Conservation (phyloP, 441 rosid genomes). For the Jatropha multifida region DNA sequence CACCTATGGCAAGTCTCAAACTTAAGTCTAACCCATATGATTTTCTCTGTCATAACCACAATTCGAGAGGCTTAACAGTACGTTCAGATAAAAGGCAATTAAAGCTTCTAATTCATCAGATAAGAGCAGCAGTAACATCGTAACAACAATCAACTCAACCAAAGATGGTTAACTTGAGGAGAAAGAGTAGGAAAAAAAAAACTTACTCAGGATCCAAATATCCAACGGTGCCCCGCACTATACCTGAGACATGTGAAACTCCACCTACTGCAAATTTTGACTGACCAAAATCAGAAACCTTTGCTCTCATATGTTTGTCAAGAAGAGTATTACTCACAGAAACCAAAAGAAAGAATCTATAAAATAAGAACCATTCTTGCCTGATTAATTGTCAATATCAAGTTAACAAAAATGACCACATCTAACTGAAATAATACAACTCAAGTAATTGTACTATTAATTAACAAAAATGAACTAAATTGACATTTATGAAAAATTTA, state of each 20-base stretch:
- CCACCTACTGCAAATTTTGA: conserved; percentile 89
- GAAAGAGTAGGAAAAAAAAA: conserved; percentile 3
- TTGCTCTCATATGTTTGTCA: conserved; percentile 82
- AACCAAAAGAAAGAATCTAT: too few relatives aligned
- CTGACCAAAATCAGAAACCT: conserved; percentile 96
- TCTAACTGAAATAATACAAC: too few relatives aligned
- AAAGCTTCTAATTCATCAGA: background rate
- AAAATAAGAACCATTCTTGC: too few relatives aligned
- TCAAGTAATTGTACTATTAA: too few relatives aligned
- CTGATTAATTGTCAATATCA: too few relatives aligned
- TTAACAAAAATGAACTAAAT: too few relatives aligned
- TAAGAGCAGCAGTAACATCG: too few relatives aligned
- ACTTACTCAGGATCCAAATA: conserved; percentile 96
- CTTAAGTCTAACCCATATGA: background rate
- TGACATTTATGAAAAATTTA: too few relatives aligned
- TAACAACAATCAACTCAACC: background rate
- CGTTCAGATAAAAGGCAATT: background rate
- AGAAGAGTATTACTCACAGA: conserved; percentile 76
- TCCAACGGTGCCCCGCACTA: conserved; percentile 97
- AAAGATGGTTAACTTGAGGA: conserved; percentile 11
- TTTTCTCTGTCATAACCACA: background rate
- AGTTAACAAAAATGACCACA: too few relatives aligned
- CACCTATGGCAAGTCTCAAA: background rate
- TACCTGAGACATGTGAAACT: conserved; percentile 91
- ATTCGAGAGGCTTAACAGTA: background rate